phyloP scores from a whole-genome alignment of 306 rosid genomes.

The Cyamopsis tetragonoloba region DNA sequence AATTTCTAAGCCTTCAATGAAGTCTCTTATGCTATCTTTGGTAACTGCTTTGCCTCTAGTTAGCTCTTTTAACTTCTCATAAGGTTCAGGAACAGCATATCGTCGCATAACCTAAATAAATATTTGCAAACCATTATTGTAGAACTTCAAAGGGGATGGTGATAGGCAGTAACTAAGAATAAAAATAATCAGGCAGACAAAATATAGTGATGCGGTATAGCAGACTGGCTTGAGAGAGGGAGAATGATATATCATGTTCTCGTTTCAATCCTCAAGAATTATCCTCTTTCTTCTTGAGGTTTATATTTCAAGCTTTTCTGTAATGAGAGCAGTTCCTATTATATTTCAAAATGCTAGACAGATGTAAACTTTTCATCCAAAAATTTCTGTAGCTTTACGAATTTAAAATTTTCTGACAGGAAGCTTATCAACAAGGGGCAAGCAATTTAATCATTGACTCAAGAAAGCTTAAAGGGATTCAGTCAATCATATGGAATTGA shows the following conservation, averaged over 20 bases:
- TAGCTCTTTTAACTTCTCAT: slow-evolving; percentile 80
- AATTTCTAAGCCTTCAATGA: slow-evolving; percentile 67
- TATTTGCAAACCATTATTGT: not conserved
- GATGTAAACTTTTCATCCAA: not conserved
- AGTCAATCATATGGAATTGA: not conserved
- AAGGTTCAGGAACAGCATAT: slow-evolving; percentile 91
- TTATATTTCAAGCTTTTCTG: too few species aligned
- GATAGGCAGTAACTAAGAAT: slow-evolving; percentile 17
- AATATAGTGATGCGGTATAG: too few species aligned
- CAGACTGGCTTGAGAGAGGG: too few species aligned
- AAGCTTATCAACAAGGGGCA: not conserved
- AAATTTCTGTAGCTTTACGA: not conserved
- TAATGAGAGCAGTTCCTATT: too few species aligned
- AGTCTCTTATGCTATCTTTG: slow-evolving; percentile 65
- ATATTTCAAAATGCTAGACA: too few species aligned
- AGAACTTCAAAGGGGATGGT: not conserved
- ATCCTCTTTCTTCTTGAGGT: too few species aligned
- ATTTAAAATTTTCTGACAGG: not conserved
- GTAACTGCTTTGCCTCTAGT: slow-evolving; percentile 87
- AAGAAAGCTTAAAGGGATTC: not conserved
- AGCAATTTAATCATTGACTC: not conserved
- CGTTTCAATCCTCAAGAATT: too few species aligned
- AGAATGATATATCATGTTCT: too few species aligned
- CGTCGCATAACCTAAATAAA: slow-evolving; percentile 77
- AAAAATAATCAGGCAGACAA: too few species aligned